Evolutionary conservation across 2,329 filamentous ascomycete genomes (phyloP).

Genomic region (Pyrenochaeta sp.): DNA sequence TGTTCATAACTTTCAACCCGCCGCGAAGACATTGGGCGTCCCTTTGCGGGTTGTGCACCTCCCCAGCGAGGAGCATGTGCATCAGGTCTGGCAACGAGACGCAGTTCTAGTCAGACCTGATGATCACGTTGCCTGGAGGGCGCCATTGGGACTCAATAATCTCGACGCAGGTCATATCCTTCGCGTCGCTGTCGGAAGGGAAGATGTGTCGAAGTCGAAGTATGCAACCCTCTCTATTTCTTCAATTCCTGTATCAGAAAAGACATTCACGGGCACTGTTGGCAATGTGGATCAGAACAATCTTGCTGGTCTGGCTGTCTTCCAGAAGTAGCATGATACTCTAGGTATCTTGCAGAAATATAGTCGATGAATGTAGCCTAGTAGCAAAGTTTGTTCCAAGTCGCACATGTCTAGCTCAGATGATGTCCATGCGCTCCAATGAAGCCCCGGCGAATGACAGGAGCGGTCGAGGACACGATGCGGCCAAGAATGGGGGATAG

Average conservation of each 20-base stretch:
- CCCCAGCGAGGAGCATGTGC: conserved; percentile 23
- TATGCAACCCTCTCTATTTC: background rate
- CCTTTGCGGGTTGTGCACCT: conserved; percentile 24
- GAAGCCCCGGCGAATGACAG: no score
- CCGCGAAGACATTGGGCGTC: conserved; percentile 8
- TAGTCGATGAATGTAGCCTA: no score
- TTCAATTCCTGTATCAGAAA: no score
- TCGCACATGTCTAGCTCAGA: no score
- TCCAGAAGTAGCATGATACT: conserved; percentile 3
- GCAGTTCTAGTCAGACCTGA: conserved; percentile 37
- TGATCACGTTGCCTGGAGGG: conserved; percentile 38
- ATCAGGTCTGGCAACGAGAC: conserved; percentile 31
- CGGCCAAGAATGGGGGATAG: no score
- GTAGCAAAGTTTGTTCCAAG: no score
- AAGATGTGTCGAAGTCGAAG: background rate
- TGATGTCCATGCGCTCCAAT: no score
- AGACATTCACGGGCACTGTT: background rate
- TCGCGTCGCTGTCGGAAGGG: background rate
- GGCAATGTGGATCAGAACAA: conserved; percentile 4
- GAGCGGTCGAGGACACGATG: no score
- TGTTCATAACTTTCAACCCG: background rate
- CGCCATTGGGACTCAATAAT: background rate
- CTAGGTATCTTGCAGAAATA: background rate
- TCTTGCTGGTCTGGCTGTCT: background rate
- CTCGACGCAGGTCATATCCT: conserved; percentile 1